Percentiles rank a stretch among this genome's conserved stretches.
Evolutionary conservation across 495 filamentous ascomycete species (phyloP).

Genomic region (Aspergillus diversus): DNA sequence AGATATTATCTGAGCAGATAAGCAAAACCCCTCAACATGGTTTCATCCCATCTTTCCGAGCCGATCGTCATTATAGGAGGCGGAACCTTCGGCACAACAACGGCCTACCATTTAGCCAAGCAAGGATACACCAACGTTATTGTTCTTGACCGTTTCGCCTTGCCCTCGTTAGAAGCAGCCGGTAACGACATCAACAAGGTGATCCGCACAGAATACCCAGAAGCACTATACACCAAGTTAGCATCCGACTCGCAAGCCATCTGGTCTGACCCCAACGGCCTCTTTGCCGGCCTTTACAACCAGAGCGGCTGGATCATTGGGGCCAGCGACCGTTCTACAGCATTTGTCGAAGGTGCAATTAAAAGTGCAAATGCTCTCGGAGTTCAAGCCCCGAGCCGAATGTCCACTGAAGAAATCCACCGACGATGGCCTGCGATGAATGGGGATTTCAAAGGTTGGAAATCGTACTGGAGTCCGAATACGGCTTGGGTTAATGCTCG

Average conservation of each 20-base stretch:
- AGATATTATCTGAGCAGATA: too few relatives aligned
- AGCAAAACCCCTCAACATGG: too few relatives aligned
- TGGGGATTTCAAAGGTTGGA: too few relatives aligned
- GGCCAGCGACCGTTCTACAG: constrained; percentile 24
- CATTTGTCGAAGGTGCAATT: constrained; percentile 34
- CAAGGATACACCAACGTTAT: background rate
- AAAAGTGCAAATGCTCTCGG: constrained; percentile 28
- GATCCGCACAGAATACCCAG: constrained; percentile 36
- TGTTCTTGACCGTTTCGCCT: background rate
- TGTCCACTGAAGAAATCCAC: constrained; percentile 30
- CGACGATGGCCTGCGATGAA: constrained; percentile 25
- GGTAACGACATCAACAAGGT: constrained; percentile 37
- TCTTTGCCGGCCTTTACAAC: constrained; percentile 36
- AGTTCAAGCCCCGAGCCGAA: constrained; percentile 21
- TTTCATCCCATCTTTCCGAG: too few relatives aligned
- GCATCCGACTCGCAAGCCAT: constrained; percentile 27
- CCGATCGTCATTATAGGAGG: background rate
- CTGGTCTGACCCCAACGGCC: constrained; percentile 25
- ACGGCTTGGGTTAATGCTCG: too few relatives aligned
- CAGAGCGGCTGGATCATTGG: constrained; percentile 36
- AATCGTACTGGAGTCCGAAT: too few relatives aligned
- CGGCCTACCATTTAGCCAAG: background rate
- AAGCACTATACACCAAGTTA: constrained; percentile 31
- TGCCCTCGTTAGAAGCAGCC: constrained; percentile 30
- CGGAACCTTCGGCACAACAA: background rate